phyloP scores from a whole-genome alignment of 2,329 filamentous ascomycete species.

The Aspergillus sp. region DNA sequence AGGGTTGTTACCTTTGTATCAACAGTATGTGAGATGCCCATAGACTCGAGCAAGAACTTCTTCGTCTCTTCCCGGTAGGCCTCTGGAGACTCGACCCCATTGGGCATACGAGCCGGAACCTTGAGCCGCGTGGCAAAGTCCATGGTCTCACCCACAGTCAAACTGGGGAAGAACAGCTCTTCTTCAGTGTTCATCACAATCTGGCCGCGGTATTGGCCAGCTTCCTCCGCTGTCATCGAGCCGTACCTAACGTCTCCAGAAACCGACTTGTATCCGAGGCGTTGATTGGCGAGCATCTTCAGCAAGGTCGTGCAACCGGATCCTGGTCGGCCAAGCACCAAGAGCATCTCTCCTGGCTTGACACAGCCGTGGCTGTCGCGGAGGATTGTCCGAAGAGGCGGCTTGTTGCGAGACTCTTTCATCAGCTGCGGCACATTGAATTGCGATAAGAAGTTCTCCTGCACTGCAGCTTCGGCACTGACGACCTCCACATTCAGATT shows the following conservation, averaged over 20 bases:
- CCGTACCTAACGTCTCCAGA: slow-evolving; percentile 64
- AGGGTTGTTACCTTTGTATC: slow-evolving; percentile 57
- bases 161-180: slow-evolving; percentile 56
- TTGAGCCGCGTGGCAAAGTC: slow-evolving; percentile 63
- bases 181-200: slow-evolving; percentile 62
- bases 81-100: slow-evolving; percentile 48
- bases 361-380: slow-evolving; percentile 70
- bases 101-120: slow-evolving; percentile 55
- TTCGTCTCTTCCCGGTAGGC: slow-evolving; percentile 54
- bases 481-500: slow-evolving; percentile 66
- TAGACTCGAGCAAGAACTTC: slow-evolving; percentile 61
- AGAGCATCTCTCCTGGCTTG: slow-evolving; percentile 72
- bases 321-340: slow-evolving; percentile 71
- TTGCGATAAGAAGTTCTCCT: slow-evolving; percentile 67
- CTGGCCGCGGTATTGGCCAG: slow-evolving; percentile 57
- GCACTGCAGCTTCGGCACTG: slow-evolving; percentile 65
- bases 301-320: slow-evolving; percentile 73
- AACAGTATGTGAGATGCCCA: slow-evolving; percentile 63
- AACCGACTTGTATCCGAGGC: slow-evolving; percentile 62
- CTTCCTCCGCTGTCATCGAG: slow-evolving; percentile 47
- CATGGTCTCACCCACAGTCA: slow-evolving; percentile 58
- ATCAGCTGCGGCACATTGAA: slow-evolving; percentile 60
- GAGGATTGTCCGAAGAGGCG: slow-evolving; percentile 67
- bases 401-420: slow-evolving; percentile 59
- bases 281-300: slow-evolving; percentile 69